Evolutionary conservation across 1,284 basidiomycete genomes (phyloP), one percentile per base, ranked within the genome.

Genomic region (Rhizoctonia solani): DNA sequence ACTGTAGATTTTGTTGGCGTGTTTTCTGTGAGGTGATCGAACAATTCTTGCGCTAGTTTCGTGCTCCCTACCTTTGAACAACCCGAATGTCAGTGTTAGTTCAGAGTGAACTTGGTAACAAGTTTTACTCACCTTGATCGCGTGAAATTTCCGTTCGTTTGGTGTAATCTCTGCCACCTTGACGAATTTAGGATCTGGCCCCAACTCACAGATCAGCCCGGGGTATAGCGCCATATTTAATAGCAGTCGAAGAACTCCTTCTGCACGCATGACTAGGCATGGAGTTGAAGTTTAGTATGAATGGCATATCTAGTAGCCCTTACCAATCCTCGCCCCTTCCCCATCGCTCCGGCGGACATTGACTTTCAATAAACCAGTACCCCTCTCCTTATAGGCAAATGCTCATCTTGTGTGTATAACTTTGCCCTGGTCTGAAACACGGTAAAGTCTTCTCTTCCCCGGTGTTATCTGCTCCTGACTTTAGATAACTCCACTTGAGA

Each of bases 371-470:
- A 85, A 81, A 0, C 95, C 95, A 14, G 87, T 91, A 8, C 95
- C 95, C 50, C 90, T 83, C 76, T 98, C 95, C 75, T 89, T 92
- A 94, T 94, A 98, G 59, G 83, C 81, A 81, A 84, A 68, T 81
- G 80, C 74, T 84, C 80, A 72, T 85, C 84, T 72, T 95, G 83
- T 16, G 85, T 79, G 75, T 87, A 96, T 32, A 98, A 79, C 79
- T 96, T 97, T 49, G 89, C 90, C 68, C 95, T 87, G 11, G 89
- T 87, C 78, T 92, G 89, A 76, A 89, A 87, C 47, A 93, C 78
- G 0, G 90, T 94, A 68, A 89, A 85, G 75, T 98, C 95, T 23
- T 93, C 90, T 98, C 95, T 77, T 98, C 95, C 9, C 95, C 95
- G 0, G 95, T 98, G 47, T 83, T 79, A 32, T 92, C 94, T 95